phyloP scores from a whole-genome alignment of 352 stramenopile genomes.

The Hyphochytrium catenoides region DNA sequence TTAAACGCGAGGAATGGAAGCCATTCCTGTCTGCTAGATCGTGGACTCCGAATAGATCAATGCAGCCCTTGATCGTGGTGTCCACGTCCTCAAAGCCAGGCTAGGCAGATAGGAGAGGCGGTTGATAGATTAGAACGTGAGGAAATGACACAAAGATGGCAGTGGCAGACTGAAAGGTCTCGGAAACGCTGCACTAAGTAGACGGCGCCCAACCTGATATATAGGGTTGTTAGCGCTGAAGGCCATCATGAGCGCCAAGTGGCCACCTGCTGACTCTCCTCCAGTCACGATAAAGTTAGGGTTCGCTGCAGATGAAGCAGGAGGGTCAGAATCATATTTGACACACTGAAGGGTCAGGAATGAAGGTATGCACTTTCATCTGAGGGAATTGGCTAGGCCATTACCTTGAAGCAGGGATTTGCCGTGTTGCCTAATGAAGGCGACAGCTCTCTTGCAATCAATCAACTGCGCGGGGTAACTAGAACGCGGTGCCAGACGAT shows the following conservation, averaged over 20 bases:
- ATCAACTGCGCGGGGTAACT: constrained; percentile 35
- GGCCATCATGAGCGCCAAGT: constrained; percentile 33
- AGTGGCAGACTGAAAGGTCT: constrained; percentile 8
- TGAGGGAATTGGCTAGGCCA: no score
- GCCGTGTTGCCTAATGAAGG: constrained; percentile 26
- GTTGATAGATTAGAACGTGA: no score
- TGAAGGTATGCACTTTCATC: constrained; percentile 1
- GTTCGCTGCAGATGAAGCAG: no score
- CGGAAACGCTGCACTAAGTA: background rate
- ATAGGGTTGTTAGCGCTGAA: constrained; percentile 20
- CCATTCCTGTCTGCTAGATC: constrained; percentile 38
- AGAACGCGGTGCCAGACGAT: constrained; percentile 33
- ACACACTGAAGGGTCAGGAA: background rate
- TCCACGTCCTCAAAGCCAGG: constrained; percentile 44
- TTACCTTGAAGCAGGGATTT: constrained; percentile 18
- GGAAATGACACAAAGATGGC: no score
- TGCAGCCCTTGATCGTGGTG: constrained; percentile 33
- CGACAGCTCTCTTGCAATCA: constrained; percentile 34
- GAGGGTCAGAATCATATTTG: constrained; percentile 18
- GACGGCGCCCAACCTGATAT: background rate
- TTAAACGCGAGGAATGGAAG: no score
- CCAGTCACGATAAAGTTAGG: no score
- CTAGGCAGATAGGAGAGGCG: no score
- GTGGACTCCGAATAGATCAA: constrained; percentile 44
- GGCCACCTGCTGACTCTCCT: constrained; percentile 35